A percentile compares a stretch with the other conserved stretches of the same genome.
phyloP scores from a whole-genome alignment of 768 basidiomycete species.

The Artomyces pyxidatus region DNA sequence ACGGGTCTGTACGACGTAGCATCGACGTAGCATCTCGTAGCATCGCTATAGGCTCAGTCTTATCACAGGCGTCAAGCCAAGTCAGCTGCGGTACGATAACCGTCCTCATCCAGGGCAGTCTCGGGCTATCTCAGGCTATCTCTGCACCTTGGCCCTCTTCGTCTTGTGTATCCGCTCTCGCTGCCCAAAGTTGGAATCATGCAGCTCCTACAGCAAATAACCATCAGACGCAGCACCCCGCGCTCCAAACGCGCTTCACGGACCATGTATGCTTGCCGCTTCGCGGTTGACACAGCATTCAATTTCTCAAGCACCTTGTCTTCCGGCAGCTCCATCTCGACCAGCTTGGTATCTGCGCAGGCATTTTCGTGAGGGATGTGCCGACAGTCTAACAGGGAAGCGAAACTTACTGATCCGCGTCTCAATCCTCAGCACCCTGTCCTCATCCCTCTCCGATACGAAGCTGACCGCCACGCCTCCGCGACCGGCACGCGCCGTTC shows the following conservation, averaged over 20 bases:
- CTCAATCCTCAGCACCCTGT: slow-evolving; percentile 76
- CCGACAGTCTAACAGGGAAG: neutral
- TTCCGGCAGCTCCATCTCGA: slow-evolving; percentile 72
- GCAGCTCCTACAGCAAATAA: slow-evolving; percentile 52
- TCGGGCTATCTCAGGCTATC: no score
- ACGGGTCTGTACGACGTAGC: no score
- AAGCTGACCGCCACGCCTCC: slow-evolving; percentile 90
- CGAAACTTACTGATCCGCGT: slow-evolving; percentile 66
- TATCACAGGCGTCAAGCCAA: no score
- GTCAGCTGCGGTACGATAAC: no score
- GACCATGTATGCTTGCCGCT: slow-evolving; percentile 91
- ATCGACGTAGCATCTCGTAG: no score
- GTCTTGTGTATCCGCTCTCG: slow-evolving; percentile 76
- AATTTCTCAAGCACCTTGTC: slow-evolving; percentile 74
- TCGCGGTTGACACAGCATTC: slow-evolving; percentile 86
- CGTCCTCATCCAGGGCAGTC: no score
- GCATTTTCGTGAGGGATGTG: slow-evolving; percentile 2
- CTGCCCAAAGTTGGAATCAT: slow-evolving; percentile 84
- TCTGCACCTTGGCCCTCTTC: slow-evolving; percentile 32
- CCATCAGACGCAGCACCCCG: neutral
- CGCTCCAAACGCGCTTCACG: slow-evolving; percentile 17
- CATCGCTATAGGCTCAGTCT: no score
- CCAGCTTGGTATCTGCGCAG: slow-evolving; percentile 58
- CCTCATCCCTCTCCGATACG: slow-evolving; percentile 90
- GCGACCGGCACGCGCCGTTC: slow-evolving; percentile 86